Base-by-base conservation (phyloP, 805 yeast species). In the Yarrowia deformans region DNA sequence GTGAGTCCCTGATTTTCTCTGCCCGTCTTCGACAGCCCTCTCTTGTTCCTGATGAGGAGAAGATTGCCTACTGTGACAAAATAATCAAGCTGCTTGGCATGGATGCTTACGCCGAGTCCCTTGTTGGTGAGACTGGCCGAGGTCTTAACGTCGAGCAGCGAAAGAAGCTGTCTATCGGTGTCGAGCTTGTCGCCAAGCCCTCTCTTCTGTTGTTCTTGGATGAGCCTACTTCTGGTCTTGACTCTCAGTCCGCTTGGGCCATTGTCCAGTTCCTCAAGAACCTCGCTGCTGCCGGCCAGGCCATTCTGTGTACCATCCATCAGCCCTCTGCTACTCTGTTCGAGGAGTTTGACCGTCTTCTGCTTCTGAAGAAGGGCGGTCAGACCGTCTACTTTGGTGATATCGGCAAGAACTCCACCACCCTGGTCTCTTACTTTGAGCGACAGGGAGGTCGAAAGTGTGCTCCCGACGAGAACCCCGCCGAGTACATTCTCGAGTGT, bases 351-450 rank as follows among this genome's bases (percentile, higher is more conserved):
- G 92, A 88, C 73, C 84, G 91, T 70, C 80, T 88, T 70, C 79
- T 89, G 72, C 84, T 90, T 73, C 81, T 90, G 76, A 87, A 87
- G 73, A 85, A 83, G 72, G 96, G 96, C 77, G 96, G 96, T 72
- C 81, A 83, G 74, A 90, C 93, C 72, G 94, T 89, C 40, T 90
- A 90, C 78, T 90, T 89, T 76, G 96, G 96, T 73, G 93, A 89
- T 72, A 86, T 90, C 74, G 95, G 95, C 72, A 81, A 83, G 70
- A 84, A 86, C 75, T 88, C 90, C 66, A 70, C 73, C 46, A 81
- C 87, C 2, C 81, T 90, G 77, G 84, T 88, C 55, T 77, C 81
- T 69, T 90, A 90, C 77, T 90, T 90, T 75, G 93, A 90, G 79
- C 83, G 83, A 72, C 79, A 88, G 76, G 90, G 97, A 43, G 92